A percentile compares a stretch with the other conserved stretches of the same genome.
phyloP scores from a whole-genome alignment of 1,139 yeast species.

The Lodderomyces elongisporus region DNA sequence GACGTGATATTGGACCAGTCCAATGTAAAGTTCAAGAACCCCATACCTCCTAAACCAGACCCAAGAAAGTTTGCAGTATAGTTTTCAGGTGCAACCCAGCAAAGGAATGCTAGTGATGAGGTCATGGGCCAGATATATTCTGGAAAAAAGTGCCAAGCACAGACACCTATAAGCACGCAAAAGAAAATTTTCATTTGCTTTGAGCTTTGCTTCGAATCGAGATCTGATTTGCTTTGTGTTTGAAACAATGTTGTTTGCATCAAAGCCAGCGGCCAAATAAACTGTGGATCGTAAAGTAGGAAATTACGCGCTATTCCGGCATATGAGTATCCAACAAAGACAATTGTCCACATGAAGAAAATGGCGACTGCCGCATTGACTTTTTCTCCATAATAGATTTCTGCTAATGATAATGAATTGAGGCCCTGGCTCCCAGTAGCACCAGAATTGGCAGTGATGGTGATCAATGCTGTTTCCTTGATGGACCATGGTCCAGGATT shows the following conservation, averaged over 20 bases:
- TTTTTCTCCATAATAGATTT: slow-evolving; percentile 30
- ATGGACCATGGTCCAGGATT: slow-evolving; percentile 49
- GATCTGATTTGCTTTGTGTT: slow-evolving; percentile 24
- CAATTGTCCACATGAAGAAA: slow-evolving; percentile 43
- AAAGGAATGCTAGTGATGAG: slow-evolving; percentile 38
- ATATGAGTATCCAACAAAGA: slow-evolving; percentile 44
- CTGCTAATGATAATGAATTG: slow-evolving; percentile 36
- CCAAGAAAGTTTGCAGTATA: slow-evolving; percentile 35
- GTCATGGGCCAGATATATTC: slow-evolving; percentile 40
- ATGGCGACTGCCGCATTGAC: slow-evolving; percentile 31
- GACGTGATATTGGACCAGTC: slow-evolving; percentile 48
- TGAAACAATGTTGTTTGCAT: slow-evolving; percentile 44
- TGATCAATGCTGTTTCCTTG: slow-evolving; percentile 41
- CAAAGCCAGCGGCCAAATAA: slow-evolving; percentile 43
- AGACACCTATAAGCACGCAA: slow-evolving; percentile 25
- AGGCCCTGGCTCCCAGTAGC: slow-evolving; percentile 48
- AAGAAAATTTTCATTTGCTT: slow-evolving; percentile 34
- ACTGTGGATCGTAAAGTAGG: slow-evolving; percentile 40
- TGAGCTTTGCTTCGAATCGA: slow-evolving; percentile 16
- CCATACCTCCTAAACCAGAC: slow-evolving; percentile 45
- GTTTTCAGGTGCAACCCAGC: slow-evolving; percentile 41
- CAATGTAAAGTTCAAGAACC: slow-evolving; percentile 35
- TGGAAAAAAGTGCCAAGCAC: slow-evolving; percentile 41
- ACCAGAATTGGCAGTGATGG: slow-evolving; percentile 42
- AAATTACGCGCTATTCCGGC: slow-evolving; percentile 40